Evolutionary conservation across 2,329 filamentous ascomycete species (phyloP), one percentile per base, ranked within the genome.

Genomic region (Beauveria pseudobassiana): DNA sequence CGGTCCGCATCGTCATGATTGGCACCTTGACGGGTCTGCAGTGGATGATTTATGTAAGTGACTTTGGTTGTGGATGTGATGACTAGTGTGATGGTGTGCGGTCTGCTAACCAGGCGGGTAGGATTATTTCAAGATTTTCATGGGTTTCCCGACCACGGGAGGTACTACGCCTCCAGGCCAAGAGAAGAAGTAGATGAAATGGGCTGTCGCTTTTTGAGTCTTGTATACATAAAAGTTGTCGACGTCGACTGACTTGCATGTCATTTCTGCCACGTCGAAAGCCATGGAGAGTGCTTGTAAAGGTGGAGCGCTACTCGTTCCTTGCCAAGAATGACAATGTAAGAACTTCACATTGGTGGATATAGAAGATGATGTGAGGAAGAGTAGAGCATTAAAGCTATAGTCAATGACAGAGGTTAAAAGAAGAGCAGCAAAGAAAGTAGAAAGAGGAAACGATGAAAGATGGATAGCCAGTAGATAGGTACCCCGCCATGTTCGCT

Each of bases 111-210:
- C 57, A 63, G 1, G 54, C 62, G 50, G 66, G 5, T 12, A 86
- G 83, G 89, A 93, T 70, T 91, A 89, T 67, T 93, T 93, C 82
- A 93, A 95, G 83, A 90, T 95, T 70, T 90, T 90, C 72, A 91
- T 95, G 86, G 90, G 91, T 48, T 76, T 96, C 59, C 91, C 91
- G 2, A 95, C 91, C 4, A 96, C 91, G 1, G 91, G 90, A 63
- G 89, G 90, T 49, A 77, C 81, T 16, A 77, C 81, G n/a, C 78
- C 80, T 10, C 75, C 83, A 2, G 74, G 80, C 59, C 78, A 80
- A 73, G 77, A 80, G 73, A 76, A 49, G 43, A 49, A 54, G 59
- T 61, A 54, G 28, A 26, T 7, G 18, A 2, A 38, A 20, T 45
- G n/a, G 16, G 14, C 16, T 30, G 51, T 55, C 16, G 28, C 40